Base-by-base conservation (phyloP, 306 rosid genomes). In the Gynostemma pentaphyllum region DNA sequence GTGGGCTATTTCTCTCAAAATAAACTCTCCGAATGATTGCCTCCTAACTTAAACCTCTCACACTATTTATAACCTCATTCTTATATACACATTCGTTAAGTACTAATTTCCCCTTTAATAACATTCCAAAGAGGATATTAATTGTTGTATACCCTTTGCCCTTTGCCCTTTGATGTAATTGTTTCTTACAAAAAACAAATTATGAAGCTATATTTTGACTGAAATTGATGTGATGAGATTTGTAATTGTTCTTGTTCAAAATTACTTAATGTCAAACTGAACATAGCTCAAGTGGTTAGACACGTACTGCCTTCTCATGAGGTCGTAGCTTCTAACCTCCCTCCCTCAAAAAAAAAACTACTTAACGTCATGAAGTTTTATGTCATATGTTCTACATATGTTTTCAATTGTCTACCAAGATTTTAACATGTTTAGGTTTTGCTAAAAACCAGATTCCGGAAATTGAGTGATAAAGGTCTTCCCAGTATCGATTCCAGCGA, bases 401-500 rank as follows among this genome's bases (percentile, higher is more conserved):
- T 32, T 30, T 32, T 29, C 18, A 8, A 14, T 16, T 55, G 26
- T 10, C 44, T 56, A 34, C 18, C 27, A 34, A 18, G 65, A 22
- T 14, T 28, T 39, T 60, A 22, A 60, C 32, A 46, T 12, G 5
- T 63, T 44, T 45, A 16, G n/a, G 24, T 45, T 63, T n/a, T 16
- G 9, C 48, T 70, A 18, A 32, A 68, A 72, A 45, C 52, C 82
- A 91, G 98, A 79, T 88, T 88, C 65, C 81, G 70, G 72, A 91
- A 80, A 76, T 64, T 30, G 44, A 65, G 67, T 68, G 63, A 56
- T 49, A 83, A 77, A 67, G 86, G 89, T 72, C 50, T 76, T 45
- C 83, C 68, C 73, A 80, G 67, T 41, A 47, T 64, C 23, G 82
- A 78, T 66, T 56, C 60, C 49, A 68, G 62, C 69, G 72, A 66